Conservation (phyloP, 2,329 filamentous ascomycete species). For the Colletotrichum sp. region DNA sequence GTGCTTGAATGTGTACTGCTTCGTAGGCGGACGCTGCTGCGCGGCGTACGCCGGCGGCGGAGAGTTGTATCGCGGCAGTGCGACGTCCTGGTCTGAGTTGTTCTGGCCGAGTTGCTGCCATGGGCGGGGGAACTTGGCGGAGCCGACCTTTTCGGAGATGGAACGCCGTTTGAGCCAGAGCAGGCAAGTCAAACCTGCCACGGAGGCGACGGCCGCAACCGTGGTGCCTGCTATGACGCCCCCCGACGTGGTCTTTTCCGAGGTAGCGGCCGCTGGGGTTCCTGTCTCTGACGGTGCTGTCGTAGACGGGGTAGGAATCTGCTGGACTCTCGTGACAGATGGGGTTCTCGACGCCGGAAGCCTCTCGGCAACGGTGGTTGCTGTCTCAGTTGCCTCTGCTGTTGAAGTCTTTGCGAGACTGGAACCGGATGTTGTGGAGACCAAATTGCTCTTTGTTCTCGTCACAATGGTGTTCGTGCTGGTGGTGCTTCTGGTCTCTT, state of each 20-base stretch:
- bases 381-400: background rate
- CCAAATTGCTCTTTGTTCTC: background rate
- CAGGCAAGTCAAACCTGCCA: background rate
- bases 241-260: background rate
- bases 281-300: background rate
- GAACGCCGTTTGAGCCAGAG: slow-evolving; percentile 12
- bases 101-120: slow-evolving; percentile 6
- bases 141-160: slow-evolving; percentile 10
- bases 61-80: slow-evolving; percentile 9
- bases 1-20: slow-evolving; percentile 5
- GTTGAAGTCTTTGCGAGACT: background rate
- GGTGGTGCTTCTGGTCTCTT: slow-evolving; percentile 28
- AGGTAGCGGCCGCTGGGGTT: background rate
- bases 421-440: background rate
- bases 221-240: slow-evolving; percentile 11
- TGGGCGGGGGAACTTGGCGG: background rate
- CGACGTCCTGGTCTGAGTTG: background rate
- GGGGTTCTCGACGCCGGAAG: background rate
- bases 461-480: background rate
- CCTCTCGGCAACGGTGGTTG: background rate
- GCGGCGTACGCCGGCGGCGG: slow-evolving; percentile 6
- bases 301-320: background rate
- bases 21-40: background rate
- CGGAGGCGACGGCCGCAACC: slow-evolving; percentile 12
- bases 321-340: background rate